Evolutionary conservation across 371 early-diverging fungal species (phyloP).

Genomic region (Circinella minor): DNA sequence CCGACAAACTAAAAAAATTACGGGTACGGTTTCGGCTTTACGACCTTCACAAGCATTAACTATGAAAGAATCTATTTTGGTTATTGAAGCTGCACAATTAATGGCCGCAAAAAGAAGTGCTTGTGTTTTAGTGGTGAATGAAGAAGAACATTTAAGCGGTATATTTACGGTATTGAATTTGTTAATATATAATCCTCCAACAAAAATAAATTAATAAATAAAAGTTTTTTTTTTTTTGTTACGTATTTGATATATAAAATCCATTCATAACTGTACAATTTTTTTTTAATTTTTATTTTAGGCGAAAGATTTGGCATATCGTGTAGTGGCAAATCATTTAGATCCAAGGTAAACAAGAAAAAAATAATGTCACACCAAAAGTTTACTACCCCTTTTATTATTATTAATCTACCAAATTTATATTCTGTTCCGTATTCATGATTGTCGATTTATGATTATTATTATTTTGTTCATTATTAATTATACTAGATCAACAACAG

Average conservation of each 20-base stretch:
- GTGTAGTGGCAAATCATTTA: conserved; percentile 44
- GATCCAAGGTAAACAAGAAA: conserved; percentile 43
- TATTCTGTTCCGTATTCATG: too few relatives aligned
- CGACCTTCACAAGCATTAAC: conserved; percentile 91
- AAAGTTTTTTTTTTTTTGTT: background rate
- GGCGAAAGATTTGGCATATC: conserved; percentile 48
- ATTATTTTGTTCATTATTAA: too few relatives aligned
- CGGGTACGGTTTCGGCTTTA: conserved; percentile 91
- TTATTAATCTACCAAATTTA: too few relatives aligned
- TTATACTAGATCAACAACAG: conserved; percentile 62
- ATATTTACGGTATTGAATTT: conserved; percentile 76
- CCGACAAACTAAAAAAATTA: conserved; percentile 56
- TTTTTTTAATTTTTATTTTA: conserved; percentile 7
- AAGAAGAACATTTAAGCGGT: conserved; percentile 90
- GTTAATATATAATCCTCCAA: background rate
- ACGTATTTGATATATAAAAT: background rate
- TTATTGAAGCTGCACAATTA: conserved; percentile 92
- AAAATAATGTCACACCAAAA: background rate
- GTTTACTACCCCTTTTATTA: background rate
- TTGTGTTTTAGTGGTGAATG: conserved; percentile 89
- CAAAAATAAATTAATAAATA: too few relatives aligned
- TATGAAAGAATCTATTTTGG: conserved; percentile 86
- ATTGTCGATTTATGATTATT: too few relatives aligned
- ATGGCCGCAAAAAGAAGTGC: conserved; percentile 98
- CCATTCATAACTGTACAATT: too few relatives aligned